A percentile compares a stretch with the other conserved stretches of the same genome.
phyloP scores from a whole-genome alignment of 1,284 basidiomycete species.

The Melanopsichium pennsylvanicum region DNA sequence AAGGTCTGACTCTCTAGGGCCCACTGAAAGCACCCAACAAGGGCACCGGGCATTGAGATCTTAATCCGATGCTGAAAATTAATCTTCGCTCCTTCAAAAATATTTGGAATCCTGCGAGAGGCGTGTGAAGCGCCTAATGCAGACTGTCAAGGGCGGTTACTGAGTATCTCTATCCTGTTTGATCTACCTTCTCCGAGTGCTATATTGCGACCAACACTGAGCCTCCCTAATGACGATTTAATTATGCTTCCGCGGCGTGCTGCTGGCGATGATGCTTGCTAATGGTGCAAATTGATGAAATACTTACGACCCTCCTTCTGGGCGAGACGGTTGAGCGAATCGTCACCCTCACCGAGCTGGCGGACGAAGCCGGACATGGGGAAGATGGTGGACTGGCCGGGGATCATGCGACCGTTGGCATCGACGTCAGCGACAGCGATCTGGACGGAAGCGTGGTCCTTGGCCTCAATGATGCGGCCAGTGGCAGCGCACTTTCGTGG shows the following conservation, averaged over 20 bases:
- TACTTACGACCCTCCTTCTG: conserved; percentile 92
- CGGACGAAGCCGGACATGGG: conserved; percentile 93
- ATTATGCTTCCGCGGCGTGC: too few species aligned
- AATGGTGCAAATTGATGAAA: not conserved
- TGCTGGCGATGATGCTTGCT: conserved; percentile 1
- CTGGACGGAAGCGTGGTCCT: conserved; percentile 98
- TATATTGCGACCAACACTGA: too few species aligned
- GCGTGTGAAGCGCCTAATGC: conserved; percentile 48
- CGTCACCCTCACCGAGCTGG: conserved; percentile 95
- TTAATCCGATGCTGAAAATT: conserved; percentile 56
- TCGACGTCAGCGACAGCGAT: conserved; percentile 95
- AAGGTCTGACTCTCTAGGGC: conserved; percentile 63
- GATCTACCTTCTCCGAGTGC: not conserved
- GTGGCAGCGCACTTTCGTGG: conserved; percentile 85
- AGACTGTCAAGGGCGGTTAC: conserved; percentile 64
- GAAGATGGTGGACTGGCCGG: conserved; percentile 83
- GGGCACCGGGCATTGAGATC: conserved; percentile 58
- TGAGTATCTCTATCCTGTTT: not conserved
- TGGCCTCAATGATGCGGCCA: conserved; percentile 96
- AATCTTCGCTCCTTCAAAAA: conserved; percentile 56
- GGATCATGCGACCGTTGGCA: conserved; percentile 84
- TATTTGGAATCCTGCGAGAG: conserved; percentile 62
- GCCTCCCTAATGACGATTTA: too few species aligned
- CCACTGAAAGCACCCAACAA: conserved; percentile 53
- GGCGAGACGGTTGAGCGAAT: conserved; percentile 94